Percentiles rank a stretch among this genome's conserved stretches.
Evolutionary conservation across 306 rosid species (phyloP).

Genomic region (Parietaria judaica): DNA sequence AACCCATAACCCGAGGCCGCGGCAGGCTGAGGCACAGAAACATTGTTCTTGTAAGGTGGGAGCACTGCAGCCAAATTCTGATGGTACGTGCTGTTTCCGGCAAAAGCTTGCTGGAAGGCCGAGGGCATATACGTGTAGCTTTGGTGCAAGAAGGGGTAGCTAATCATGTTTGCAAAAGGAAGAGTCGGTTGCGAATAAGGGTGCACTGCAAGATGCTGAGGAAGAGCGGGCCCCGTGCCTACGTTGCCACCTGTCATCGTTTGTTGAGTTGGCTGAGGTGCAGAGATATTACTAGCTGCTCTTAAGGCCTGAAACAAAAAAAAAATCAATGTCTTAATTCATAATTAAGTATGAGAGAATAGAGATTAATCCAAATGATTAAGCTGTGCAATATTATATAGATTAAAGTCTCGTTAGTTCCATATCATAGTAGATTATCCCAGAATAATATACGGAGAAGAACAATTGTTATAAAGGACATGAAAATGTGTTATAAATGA

Average conservation of each 20-base stretch:
- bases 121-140: constrained; percentile 97
- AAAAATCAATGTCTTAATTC: constrained; percentile 3
- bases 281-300: constrained; percentile 44
- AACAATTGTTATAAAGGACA: not conserved
- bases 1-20: constrained; percentile 90
- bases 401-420: too few relatives aligned
- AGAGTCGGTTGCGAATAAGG: constrained; percentile 89
- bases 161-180: constrained; percentile 85
- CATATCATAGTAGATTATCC: not conserved
- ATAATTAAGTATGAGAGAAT: too few relatives aligned
- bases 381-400: too few relatives aligned
- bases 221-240: constrained; percentile 84
- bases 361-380: too few relatives aligned
- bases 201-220: constrained; percentile 91
- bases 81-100: constrained; percentile 90
- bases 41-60: constrained; percentile 90
- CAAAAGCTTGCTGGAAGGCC: constrained; percentile 88
- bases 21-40: constrained; percentile 94
- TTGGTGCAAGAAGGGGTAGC: constrained; percentile 97
- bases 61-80: constrained; percentile 91
- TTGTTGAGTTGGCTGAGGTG: constrained; percentile 68
- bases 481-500: not conserved
- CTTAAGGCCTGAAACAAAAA: constrained; percentile 56
- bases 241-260: constrained; percentile 53
- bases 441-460: not conserved